Percentiles rank a stretch among this genome's conserved stretches.
Evolutionary conservation across 331 rosid species (phyloP).

Genomic region (Malus hybrid): DNA sequence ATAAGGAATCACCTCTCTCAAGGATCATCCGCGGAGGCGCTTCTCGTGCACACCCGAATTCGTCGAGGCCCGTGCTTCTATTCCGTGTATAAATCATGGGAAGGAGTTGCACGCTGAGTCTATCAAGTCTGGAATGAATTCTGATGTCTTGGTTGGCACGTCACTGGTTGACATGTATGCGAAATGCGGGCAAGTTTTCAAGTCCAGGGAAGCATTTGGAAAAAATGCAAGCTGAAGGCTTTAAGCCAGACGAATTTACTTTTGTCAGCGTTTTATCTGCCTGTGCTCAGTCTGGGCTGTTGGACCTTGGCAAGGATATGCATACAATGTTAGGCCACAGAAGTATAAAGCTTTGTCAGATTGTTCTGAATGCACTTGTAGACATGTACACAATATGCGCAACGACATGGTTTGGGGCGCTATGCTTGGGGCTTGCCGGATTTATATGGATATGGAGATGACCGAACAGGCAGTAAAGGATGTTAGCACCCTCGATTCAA

Average conservation of each 20-base stretch:
- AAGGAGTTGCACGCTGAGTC: conserved; percentile 50
- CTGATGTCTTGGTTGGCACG: conserved; percentile 43
- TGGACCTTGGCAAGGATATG: conserved; percentile 48
- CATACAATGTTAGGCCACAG: conserved; percentile 33
- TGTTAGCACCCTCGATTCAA: conserved; percentile 10
- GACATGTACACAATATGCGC: conserved; percentile 78
- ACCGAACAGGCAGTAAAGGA: conserved; percentile 40
- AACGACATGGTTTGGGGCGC: conserved; percentile 57
- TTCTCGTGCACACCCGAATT: conserved; percentile 28
- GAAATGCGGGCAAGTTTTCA: conserved; percentile 29
- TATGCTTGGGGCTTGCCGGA: conserved; percentile 61
- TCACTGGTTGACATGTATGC: conserved; percentile 35
- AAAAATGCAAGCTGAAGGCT: conserved; percentile 43
- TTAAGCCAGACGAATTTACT: conserved; percentile 46
- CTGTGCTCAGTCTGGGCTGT: conserved; percentile 51
- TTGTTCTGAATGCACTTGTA: conserved; percentile 55
- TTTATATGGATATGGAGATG: conserved; percentile 48
- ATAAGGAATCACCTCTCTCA: conserved; percentile 16
- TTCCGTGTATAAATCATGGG: conserved; percentile 16
- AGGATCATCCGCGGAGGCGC: conserved; percentile 30
- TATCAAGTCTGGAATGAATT: conserved; percentile 33
- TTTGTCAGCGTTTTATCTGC: conserved; percentile 57
- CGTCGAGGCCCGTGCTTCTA: conserved; percentile 60
- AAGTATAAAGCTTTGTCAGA: conserved; percentile 28
- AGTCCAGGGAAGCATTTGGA: conserved; percentile 35